Evolutionary conservation across 2,329 filamentous ascomycete genomes (phyloP), one percentile per base, ranked within the genome.

Genomic region (Ophiosphaerella herpotricha): DNA sequence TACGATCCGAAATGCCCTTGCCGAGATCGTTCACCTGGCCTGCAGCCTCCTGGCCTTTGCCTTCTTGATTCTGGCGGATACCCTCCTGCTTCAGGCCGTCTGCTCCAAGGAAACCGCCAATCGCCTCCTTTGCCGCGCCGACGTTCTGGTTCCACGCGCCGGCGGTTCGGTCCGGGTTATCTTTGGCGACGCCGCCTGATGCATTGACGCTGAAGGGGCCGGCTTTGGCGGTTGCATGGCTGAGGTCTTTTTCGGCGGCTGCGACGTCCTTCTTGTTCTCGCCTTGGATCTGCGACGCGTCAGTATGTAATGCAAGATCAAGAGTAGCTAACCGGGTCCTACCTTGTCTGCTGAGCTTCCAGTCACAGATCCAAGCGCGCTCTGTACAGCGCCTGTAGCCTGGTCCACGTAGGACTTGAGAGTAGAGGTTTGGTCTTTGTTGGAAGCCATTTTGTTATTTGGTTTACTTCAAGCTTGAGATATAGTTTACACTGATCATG

Each of bases 141-240:
- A 92, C 68, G 5, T 91, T 96, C 77, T 97, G 92, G 78, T 96
- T 90, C 86, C 88, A 95, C 14, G 82, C 81, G 37, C 93, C 92
- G 14, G 83, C 71, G 18, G 81, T 77, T 58, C 91, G 89, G 71
- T 93, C 80, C 9, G 86, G 79, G 74, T 90, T 80, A 74, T 96
- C 90, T 60, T 83, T 81, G 55, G 86, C 82, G 41, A 89, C 78
- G 32, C 85, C 87, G 40, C 90, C 90, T 0, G 85, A 83, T 43
- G 86, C 79, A 9, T 87, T 87, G 50, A 89, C 81, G 21, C 86
- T 84, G 70, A 86, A 79, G 52, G 88, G 86, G 4, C 89, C 91
- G n/a, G 88, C 71, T 73, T 91, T 93, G 58, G 81, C 81, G 13
- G 88, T 82, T 5, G 88, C 82, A 71, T 96, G 87, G 5, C 90